Evolutionary conservation across 2,329 filamentous ascomycete genomes (phyloP), one percentile per base, ranked within the genome.

Genomic region (Bipolaris gigantea): DNA sequence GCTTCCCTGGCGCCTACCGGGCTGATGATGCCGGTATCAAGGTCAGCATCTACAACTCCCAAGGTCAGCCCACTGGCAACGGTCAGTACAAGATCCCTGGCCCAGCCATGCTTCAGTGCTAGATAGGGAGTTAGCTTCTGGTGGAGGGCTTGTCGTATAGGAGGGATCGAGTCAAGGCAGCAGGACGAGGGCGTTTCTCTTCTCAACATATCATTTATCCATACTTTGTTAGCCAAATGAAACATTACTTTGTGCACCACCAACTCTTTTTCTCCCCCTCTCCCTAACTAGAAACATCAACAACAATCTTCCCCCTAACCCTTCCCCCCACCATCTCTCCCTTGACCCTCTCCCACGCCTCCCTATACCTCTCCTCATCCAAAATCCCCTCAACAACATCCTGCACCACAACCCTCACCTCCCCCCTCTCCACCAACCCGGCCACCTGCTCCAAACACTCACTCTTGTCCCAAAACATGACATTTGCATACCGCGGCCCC

Each of bases 101-200:
- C 0, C 81, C 81, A 35, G 67, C 74, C 4, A 67, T 81, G 15
- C 80, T 83, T 61, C 76, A 67, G 36, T 83, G 81, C 62, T 83
- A 74, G 62, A 40, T 13, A 25, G 38, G 13, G 38, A 21, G 21
- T 4, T n/a, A 21, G 38, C 38, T n/a, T n/a, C 8, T 40, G 18
- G 18, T 23, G 21, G 21, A 40, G 13, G 19, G 38, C 19, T 25
- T 19, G 38, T 40, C 13, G 27, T 30, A 30, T 30, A 30, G 27
- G 10, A 30, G 10, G 27, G 10, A 30, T 4, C 27, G 13, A 30
- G 27, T 30, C 27, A 30, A 30, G 27, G 27, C 27, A 30, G 10
- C 9, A 30, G 10, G 13, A 30, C 27, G 13, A 30, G 10, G 27
- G 10, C 27, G 1, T 11, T 30, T 30, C 27, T 30, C 27, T 30